Base-by-base conservation (phyloP, 2,329 filamentous ascomycete genomes). In the Colletotrichum viniferum region DNA sequence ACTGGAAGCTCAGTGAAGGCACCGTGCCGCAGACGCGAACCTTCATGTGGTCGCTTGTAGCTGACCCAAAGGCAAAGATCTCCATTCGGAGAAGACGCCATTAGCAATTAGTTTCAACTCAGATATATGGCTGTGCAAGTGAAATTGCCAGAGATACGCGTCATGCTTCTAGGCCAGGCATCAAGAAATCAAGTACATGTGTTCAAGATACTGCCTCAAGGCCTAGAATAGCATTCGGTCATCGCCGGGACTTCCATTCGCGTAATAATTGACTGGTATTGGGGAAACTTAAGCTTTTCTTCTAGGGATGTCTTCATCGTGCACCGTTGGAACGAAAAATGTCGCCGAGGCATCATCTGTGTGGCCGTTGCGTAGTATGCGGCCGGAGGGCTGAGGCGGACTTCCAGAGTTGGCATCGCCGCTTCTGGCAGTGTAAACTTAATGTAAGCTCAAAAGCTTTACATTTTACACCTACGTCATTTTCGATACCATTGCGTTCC, bases 1-100 rank as follows among this genome's bases (percentile, higher is more conserved):
- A 87, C 65, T 77, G 77, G 73, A 69, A 62, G 66, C 34, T 61
- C 14, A 28, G 38, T 6, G 69, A 65, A 24, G 69, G 48, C 2
- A 4, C 18, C 24, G 28, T 64, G 16, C 69, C 69, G 9, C 69
- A 71, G 24, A 71, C 69, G n/a, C 43, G 60, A 0, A 71, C 69
- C 0, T 71, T 71, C 58, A 71, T 71, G 69, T 71, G 69, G 69
- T 71, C 69, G 1, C 69, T 71, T 13, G 69, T 65, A 4, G 69
- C 69, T 13, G 69, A 71, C 5, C 69, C 69, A 5, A 65, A 58
- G 18, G 69, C 69, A 13, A 71, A 24, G 43, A 18, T 71, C 7
- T 64, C 61, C 8, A 26, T 71, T 2, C 30, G 32, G 32, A 36
- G 60, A 12, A 38, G 68, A 32, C 56, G n/a, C 43, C 43, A 52